Conservation (phyloP, 2,329 filamentous ascomycete species). For the Botrytis deweyae region DNA sequence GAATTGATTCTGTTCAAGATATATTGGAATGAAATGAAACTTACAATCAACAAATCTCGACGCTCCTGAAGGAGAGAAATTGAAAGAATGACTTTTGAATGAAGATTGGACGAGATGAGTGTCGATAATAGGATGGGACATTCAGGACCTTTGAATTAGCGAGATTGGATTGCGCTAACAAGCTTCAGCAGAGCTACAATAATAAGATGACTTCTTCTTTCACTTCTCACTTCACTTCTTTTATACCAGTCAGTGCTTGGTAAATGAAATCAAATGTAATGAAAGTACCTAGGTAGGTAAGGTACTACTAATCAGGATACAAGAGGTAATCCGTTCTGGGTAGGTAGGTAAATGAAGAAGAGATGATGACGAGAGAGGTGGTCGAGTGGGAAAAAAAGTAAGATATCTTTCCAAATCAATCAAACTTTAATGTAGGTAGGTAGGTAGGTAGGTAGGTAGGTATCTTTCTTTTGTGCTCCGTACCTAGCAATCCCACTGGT, state of each 20-base stretch:
- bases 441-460: background rate
- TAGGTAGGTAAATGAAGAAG: background rate
- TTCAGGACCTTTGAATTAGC: slow-evolving; percentile 21
- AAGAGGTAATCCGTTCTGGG: slow-evolving; percentile 8
- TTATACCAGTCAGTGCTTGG: background rate
- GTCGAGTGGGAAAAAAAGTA: too few relatives aligned
- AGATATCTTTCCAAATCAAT: background rate
- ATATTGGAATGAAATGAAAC: slow-evolving; percentile 15
- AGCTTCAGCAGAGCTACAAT: slow-evolving; percentile 15
- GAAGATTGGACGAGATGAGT: slow-evolving; percentile 17
- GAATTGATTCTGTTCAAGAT: background rate
- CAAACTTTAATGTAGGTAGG: background rate
- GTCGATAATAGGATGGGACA: slow-evolving; percentile 23
- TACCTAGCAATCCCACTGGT: background rate
- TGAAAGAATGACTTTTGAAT: slow-evolving; percentile 19
- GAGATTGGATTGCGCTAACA: slow-evolving; percentile 22
- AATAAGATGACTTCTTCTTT: background rate
- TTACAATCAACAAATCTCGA: slow-evolving; percentile 22
- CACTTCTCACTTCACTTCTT: slow-evolving; percentile 1
- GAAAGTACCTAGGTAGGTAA: background rate
- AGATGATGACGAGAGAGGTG: background rate
- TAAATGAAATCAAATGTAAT: background rate
- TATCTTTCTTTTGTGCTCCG: background rate
- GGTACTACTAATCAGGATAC: background rate
- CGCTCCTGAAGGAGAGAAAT: slow-evolving; percentile 22